Base-by-base conservation (phyloP, 208 protist genomes). In the Eutreptiella sp. region DNA sequence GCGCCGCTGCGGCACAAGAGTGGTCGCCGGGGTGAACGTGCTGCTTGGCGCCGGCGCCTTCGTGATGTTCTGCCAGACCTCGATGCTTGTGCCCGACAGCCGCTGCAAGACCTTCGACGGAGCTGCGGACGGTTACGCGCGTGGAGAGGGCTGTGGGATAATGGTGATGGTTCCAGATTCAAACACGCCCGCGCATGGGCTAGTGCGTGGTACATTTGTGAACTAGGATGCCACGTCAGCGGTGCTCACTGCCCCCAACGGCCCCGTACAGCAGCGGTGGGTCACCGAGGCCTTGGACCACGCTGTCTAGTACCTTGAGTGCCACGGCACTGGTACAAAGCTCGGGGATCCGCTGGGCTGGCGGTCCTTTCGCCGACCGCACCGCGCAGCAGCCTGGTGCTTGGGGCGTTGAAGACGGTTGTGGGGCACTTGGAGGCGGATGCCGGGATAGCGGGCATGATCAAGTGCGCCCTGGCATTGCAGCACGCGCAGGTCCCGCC, bases 21-120 rank as follows among this genome's bases (percentile, higher is more conserved):
- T 62, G 53, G 54, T 62, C 16, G 27, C 28, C 31, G 54, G 50
- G 14, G 60, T 60, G 35, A 87, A 77, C 64, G 23, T 76, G 5
- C 64, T 77, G 7, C 47, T 81, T 0, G 38, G 35, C 26, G 57
- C 53, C 14, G n/a, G 45, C 19, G 53, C 63, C 42, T 53, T 52
- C 4, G 21, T 69, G 9, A 54, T 54, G 7, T 79, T 78, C 32
- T 36, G 41, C 34, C 63, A 36, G 9, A 63, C 72, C 11, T 29
- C 48, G 9, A 68, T 79, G 42, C 68, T 81, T n/a, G 76, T 73
- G 0, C 23, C 39, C 0, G 19, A 70, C 38, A 79, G 69, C 4
- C 53, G 69, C 21, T 90, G 85, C 70, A 58, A 80, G 53, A 70
- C 79, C 2, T 84, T 88, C 31, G 83, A 86, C 50, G 52, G 46